These are phyloP conservation scores for Paralagenidium karlingii DNA, from an alignment of 352 stramenopile species.

Conservation along the genomic window DNA sequence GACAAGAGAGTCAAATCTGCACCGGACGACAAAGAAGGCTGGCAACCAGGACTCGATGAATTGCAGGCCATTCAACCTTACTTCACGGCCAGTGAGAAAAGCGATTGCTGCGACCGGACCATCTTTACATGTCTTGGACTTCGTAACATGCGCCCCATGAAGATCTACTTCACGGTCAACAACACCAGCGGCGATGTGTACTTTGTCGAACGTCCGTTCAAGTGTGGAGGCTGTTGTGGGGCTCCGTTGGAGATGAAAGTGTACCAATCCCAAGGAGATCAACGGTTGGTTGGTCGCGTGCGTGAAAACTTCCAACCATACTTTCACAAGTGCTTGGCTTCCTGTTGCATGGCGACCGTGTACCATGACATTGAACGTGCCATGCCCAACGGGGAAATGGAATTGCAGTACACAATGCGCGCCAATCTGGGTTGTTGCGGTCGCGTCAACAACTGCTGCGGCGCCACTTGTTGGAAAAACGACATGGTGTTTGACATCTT, in stretches of 20 bases:
- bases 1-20: background rate
- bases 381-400: background rate
- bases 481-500: constrained; percentile 9
- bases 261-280: background rate
- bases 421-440: constrained; percentile 5
- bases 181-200: background rate
- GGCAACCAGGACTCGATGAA: background rate
- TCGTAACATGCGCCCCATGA: background rate
- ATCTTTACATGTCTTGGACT: background rate
- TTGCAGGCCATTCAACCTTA: background rate
- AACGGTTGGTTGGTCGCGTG: background rate
- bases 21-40: background rate
- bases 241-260: background rate
- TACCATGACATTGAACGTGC: constrained; percentile 3
- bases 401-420: constrained; percentile 3
- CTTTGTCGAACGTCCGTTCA: background rate
- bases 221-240: background rate
- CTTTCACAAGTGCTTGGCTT: background rate
- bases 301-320: background rate
- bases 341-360: constrained; percentile 2
- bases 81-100: background rate
- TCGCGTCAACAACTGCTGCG: constrained; percentile 8
- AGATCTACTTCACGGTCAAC: background rate
- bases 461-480: constrained; percentile 4
- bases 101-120: background rate